phyloP scores from a whole-genome alignment of 1,284 basidiomycete species.

The Sporisorium iseilematis-ciliati region DNA sequence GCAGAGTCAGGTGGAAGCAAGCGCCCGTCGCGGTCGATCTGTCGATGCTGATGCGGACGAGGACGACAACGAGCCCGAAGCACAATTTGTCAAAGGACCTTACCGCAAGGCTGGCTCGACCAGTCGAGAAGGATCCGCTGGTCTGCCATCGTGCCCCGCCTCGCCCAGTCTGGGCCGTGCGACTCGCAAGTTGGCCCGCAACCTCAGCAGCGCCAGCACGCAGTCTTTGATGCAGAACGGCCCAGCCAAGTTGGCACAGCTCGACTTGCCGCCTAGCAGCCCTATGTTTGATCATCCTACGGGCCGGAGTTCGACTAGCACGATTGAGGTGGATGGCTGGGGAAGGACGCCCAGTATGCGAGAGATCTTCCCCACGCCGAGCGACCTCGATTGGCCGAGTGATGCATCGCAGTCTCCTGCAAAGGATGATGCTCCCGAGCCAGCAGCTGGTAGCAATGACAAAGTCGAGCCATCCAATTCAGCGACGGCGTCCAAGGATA shows the following conservation, averaged over 20 bases:
- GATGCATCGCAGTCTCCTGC: conserved; percentile 17
- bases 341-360: conserved; percentile 47
- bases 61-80: conserved; percentile 27
- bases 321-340: conserved; percentile 51
- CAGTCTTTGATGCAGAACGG: conserved; percentile 19
- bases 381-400: conserved; percentile 47
- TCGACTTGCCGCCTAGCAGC: conserved; percentile 47
- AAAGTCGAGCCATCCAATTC: not conserved
- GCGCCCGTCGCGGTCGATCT: conserved; percentile 8
- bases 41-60: conserved; percentile 21
- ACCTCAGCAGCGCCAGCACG: conserved; percentile 27
- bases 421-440: conserved; percentile 3
- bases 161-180: conserved; percentile 33
- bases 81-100: conserved; percentile 40
- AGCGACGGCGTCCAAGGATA: not conserved
- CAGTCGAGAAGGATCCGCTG: conserved; percentile 37
- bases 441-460: not conserved
- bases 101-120: conserved; percentile 17
- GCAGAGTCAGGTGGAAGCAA: conserved; percentile 19
- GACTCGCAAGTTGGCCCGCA: conserved; percentile 32
- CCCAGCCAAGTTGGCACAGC: conserved; percentile 28
- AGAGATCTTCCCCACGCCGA: conserved; percentile 56
- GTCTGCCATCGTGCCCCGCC: conserved; percentile 37
- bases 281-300: conserved; percentile 48
- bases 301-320: conserved; percentile 14